Conservation (phyloP, 2,329 filamentous ascomycete species). For the Monilinia aucupariae region DNA sequence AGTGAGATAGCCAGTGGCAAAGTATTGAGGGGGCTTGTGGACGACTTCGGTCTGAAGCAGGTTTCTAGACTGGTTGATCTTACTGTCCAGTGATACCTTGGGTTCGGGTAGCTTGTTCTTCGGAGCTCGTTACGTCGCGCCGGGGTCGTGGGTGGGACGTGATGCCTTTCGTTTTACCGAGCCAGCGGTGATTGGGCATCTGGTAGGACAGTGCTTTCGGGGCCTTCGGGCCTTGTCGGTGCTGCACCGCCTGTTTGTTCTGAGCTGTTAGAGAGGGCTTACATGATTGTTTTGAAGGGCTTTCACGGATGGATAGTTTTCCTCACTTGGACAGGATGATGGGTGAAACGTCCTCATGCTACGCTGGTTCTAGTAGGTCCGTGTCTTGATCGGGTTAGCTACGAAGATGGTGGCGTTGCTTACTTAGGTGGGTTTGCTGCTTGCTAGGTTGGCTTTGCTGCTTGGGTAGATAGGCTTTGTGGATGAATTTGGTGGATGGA, state of each 20-base stretch:
- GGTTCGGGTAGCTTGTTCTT: conserved; percentile 3
- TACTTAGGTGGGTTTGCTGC: conserved; percentile 2
- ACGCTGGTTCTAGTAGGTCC: not conserved
- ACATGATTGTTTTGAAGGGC: not conserved
- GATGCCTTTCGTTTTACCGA: not conserved
- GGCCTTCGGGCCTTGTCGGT: not conserved
- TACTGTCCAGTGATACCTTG: conserved; percentile 11
- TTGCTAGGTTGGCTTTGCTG: not conserved
- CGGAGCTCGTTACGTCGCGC: not conserved
- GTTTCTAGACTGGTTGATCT: not conserved
- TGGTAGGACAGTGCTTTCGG: not conserved
- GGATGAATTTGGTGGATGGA: not conserved
- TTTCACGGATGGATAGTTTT: conserved; percentile 1
- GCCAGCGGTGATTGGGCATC: conserved; percentile 3
- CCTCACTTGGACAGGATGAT: not conserved
- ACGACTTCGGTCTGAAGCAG: conserved; percentile 5
- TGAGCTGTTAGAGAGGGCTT: conserved; percentile 11
- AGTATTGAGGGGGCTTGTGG: conserved; percentile 4
- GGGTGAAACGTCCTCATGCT: conserved; percentile 6
- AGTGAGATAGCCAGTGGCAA: conserved; percentile 2
- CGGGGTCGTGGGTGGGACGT: conserved; percentile 6
- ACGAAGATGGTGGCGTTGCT: not conserved
- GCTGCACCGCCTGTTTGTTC: not conserved
- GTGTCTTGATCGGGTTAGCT: not conserved
- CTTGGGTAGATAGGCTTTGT: not conserved